Base-by-base conservation (phyloP, 257 asterid genomes). In the Thymus quinquecostatus region DNA sequence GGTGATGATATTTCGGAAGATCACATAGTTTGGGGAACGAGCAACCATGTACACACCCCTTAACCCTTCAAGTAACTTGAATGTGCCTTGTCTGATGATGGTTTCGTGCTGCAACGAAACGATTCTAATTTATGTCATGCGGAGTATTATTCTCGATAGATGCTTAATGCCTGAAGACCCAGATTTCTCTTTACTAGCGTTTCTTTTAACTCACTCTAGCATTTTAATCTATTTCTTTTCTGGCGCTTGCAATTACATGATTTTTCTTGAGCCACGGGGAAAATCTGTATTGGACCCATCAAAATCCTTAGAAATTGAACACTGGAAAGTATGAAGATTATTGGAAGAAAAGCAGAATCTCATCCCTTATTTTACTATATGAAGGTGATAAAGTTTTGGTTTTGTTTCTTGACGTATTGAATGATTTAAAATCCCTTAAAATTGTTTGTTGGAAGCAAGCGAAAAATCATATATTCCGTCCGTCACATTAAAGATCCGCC, bases 251-350 rank as follows among this genome's bases (percentile, higher is more conserved):
- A 72, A 13, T 49, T 70, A 59, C 78, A 51, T 53, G 50, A 64
- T 60, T 56, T 77, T 72, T 80, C 84, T 80, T 76, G 84, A 80
- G 84, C 84, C 81, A 64, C 81, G 77, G 65, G 67, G 70, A 80
- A 50, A 60, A 76, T 76, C 78, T 77, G 13, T 64, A 47, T 68
- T 68, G 81, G 68, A 63, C 84, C 84, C 84, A 75, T 75, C 28
- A 40, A 4, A 27, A 34, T 53, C 43, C 64, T 33, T 5, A 40
- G 47, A 38, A 53, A 60, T 60, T 29, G 12, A 71, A 71, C 41
- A 43, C 44, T 2, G 53, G 60, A 56, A 73, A 57, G 30, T 12
- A 49, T 0, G 70, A 68, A 71, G 40, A 59, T 13, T 34, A 33
- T 36, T 14, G 14, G 27, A 36, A 32, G 50, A 32, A 70, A 60